Base-by-base conservation (phyloP, 768 basidiomycete genomes). In the Fomitopsis serialis region DNA sequence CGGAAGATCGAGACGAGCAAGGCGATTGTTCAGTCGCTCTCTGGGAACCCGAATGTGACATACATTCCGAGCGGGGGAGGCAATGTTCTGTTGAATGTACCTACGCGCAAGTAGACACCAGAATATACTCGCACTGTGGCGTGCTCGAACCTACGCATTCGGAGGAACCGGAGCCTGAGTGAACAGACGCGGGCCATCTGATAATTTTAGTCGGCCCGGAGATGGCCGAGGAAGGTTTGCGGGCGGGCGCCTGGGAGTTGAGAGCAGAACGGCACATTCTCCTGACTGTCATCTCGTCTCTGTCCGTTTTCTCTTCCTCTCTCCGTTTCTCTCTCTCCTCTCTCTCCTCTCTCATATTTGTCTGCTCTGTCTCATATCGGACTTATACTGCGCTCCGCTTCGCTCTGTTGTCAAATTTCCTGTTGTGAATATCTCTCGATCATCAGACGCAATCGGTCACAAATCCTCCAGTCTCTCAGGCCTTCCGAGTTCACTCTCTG, bases 1-100 rank as follows among this genome's bases (percentile, higher is more conserved):
- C 79, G 97, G 61, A 90, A 92, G 73, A 99, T 99, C 63, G 97
- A 99, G 73, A 94, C 97, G 49, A 90, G 88, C 78, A 93, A 98
- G 75, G 97, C 96, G 52, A 98, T 99, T 66, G 97, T 87, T 50
- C 82, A 85, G 64, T 93, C 91, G 58, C 74, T 97, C 63, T 64
- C 87, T 35, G 71, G 66, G 59, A 94, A 89, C 63, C 79, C 81
- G 55, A 94, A 95, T 68, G 91, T 97, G 64, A 86, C 91, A 32
- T 97, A 93, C 66, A 82, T 97, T 54, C 93, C 93, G 45, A 85
- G 85, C 61, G 77, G 86, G 12, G 83, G 83, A 13, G 85, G 85
- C 2, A 89, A 88, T 64, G 84, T 97, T 54, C 71, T 97, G 60
- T 70, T 96, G 67, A 92, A 89, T 70, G 84, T 96, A 56, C 85